These are phyloP conservation scores for Paramecium octaurelia DNA, from an alignment of 73 alveolate species.

Conservation along the genomic window DNA sequence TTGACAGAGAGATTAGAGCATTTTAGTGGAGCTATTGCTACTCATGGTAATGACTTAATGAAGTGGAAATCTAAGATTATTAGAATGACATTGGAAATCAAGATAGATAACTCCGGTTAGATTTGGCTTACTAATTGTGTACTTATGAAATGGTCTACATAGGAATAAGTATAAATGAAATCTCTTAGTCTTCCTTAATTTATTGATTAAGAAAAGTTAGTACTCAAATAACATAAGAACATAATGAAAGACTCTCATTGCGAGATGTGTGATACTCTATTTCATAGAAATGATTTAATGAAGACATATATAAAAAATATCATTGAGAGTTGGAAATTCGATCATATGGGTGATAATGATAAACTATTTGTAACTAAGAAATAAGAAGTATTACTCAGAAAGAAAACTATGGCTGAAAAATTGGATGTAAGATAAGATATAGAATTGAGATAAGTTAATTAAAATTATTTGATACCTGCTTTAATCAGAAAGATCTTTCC, in stretches of 20 bases:
- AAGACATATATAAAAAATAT: neutral
- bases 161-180: neutral
- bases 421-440: neutral
- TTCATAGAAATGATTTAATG: slow-evolving; percentile 7
- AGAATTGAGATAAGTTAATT: neutral
- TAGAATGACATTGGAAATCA: neutral
- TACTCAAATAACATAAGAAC: neutral
- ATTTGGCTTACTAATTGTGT: neutral
- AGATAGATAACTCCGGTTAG: neutral
- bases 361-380: neutral
- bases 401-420: neutral
- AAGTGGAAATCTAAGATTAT: neutral
- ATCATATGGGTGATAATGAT: slow-evolving; percentile 1
- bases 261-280: neutral
- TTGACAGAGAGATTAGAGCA: neutral
- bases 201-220: neutral
- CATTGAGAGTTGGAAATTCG: slow-evolving; percentile 13
- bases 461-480: neutral
- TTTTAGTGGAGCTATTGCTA: neutral
- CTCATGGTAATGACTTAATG: neutral
- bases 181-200: neutral
- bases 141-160: neutral
- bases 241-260: neutral
- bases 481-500: slow-evolving; percentile 13
- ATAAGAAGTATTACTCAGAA: neutral